Conservation (phyloP, 2,329 filamentous ascomycete genomes). For the Venturia oleaginea region DNA sequence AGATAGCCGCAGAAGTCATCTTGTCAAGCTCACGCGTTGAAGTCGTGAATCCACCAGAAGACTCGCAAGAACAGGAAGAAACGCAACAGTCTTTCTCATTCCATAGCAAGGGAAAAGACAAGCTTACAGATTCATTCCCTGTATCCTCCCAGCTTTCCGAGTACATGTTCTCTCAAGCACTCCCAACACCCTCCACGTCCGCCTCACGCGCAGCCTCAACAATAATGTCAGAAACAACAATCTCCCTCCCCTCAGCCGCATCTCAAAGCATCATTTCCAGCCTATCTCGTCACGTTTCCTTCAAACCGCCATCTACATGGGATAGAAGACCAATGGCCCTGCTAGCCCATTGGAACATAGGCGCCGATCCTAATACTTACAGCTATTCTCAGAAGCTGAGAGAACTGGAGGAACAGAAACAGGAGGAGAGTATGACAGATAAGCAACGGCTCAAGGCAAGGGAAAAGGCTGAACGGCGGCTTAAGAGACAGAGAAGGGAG, state of each 20-base stretch:
- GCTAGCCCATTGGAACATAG: constrained; percentile 9
- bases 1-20: constrained; percentile 1
- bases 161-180: background rate
- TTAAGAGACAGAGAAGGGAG: background rate
- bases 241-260: background rate
- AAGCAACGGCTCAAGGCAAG: background rate
- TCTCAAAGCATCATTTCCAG: background rate
- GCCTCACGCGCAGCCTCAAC: constrained; percentile 1
- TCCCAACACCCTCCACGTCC: background rate
- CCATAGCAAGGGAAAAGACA: background rate
- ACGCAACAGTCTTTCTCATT: background rate
- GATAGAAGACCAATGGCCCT: background rate
- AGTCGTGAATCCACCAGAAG: background rate
- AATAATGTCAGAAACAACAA: background rate
- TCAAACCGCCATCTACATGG: background rate
- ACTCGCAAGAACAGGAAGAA: background rate
- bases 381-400: background rate
- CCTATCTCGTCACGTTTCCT: background rate
- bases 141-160: background rate
- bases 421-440: background rate
- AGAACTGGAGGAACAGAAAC: background rate
- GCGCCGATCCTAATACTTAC: constrained; percentile 3
- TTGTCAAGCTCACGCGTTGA: background rate
- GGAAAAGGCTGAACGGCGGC: background rate
- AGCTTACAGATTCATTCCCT: background rate